These are phyloP conservation scores for Penicillium angulare DNA, from an alignment of 495 filamentous ascomycete species.

Conservation along the genomic window DNA sequence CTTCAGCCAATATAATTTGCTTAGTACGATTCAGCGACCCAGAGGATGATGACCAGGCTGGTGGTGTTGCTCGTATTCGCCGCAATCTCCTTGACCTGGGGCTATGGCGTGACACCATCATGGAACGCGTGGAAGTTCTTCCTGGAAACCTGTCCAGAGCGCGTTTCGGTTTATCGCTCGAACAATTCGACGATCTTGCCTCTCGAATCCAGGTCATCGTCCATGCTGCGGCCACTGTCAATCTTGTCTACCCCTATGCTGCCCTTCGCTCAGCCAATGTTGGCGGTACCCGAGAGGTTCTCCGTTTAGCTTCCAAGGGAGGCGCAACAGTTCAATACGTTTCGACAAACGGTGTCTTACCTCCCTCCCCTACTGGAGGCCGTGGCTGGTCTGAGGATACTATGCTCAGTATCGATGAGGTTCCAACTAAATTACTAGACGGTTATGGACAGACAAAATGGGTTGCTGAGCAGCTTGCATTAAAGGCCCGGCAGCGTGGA, in stretches of 20 bases:
- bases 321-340: conserved; percentile 68
- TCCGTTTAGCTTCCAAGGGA: conserved; percentile 58
- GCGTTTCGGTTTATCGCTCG: conserved; percentile 56
- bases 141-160: conserved; percentile 61
- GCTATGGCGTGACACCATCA: conserved; percentile 63
- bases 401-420: conserved; percentile 56
- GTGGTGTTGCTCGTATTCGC: conserved; percentile 22
- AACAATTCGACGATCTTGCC: conserved; percentile 56
- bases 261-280: conserved; percentile 58
- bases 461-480: conserved; percentile 64
- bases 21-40: conserved; percentile 63
- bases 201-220: conserved; percentile 59
- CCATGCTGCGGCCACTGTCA: conserved; percentile 64
- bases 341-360: conserved; percentile 67
- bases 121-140: conserved; percentile 66
- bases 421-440: conserved; percentile 58
- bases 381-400: conserved; percentile 59
- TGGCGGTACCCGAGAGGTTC: conserved; percentile 60
- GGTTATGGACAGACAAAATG: conserved; percentile 67
- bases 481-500: conserved; percentile 59
- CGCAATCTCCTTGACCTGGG: conserved; percentile 64
- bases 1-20: conserved; percentile 63
- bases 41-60: conserved; percentile 44
- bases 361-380: conserved; percentile 43
- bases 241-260: conserved; percentile 66